phyloP scores from a whole-genome alignment of 2,329 filamentous ascomycete genomes.

The Dryadomyces quercivorus region DNA sequence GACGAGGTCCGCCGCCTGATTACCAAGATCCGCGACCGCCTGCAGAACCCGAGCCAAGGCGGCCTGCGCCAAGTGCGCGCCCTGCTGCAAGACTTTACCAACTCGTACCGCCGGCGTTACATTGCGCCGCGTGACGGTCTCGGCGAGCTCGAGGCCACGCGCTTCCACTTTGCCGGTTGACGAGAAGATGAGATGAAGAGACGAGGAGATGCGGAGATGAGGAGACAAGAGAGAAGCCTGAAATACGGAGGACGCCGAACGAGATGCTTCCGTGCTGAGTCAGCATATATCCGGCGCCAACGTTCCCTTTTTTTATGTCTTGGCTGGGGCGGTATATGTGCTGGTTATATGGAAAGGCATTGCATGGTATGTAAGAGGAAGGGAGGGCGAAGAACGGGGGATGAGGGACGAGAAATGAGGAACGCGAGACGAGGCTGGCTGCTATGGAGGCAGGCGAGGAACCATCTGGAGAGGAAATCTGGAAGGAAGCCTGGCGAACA shows the following conservation, averaged over 20 bases:
- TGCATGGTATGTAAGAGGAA: not conserved
- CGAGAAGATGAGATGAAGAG: not conserved
- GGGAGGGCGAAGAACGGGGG: not conserved
- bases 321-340: too few species aligned
- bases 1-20: constrained; percentile 73
- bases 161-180: constrained; percentile 66
- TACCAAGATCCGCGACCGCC: constrained; percentile 51
- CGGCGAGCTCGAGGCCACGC: constrained; percentile 71
- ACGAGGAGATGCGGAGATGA: not conserved
- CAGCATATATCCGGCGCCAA: not conserved
- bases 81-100: constrained; percentile 91
- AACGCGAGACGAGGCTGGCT: not conserved
- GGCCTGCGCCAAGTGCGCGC: constrained; percentile 65
- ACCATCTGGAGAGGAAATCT: too few species aligned
- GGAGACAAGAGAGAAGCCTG: not conserved
- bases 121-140: constrained; percentile 90
- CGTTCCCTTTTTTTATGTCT: too few species aligned
- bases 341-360: too few species aligned
- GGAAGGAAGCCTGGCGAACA: not conserved
- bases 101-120: constrained; percentile 83
- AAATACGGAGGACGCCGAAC: not conserved
- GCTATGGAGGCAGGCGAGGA: too few species aligned
- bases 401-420: not conserved
- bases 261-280: not conserved
- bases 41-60: constrained; percentile 42